Evolutionary conservation across 148 eudicot genomes (phyloP), one percentile per base, ranked within the genome.

Genomic region (Oxyria digyna): DNA sequence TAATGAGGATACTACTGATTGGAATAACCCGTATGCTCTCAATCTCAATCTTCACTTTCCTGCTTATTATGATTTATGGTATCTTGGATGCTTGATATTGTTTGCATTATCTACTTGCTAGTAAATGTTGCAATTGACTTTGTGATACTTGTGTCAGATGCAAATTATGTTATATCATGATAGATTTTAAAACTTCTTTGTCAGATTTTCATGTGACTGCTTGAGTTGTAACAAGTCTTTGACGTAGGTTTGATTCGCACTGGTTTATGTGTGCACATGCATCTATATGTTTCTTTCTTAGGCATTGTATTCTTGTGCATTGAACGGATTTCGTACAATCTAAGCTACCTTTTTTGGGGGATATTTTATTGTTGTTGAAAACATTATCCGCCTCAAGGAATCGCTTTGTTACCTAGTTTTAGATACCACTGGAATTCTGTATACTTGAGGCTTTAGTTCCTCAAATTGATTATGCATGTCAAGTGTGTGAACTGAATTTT

Each of bases 1-100:
- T 67, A 81, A 82, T 32, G 89, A 87, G 81, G 95, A 88, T 72
- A 92, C 98, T 6, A 87, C 96, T 70, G 91, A 93, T 68, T 89
- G 96, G 94, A 86, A 82, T 72, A 85, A 77, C 35, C 94, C 93
- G 92, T 92, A 87, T 71, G 90, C 81, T 17, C 71, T 74, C 31
- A 18, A 13, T 18, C 68, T 76, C 29, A 17, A 23, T n/a, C 48
- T 76, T 32, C 6, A 13, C 27, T 27, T 35, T 35, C 38, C 12
- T 50, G 10, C 57, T 50, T 4, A 15, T 29, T n/a, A n/a, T n/a
- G 65, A 27, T 57, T 57, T n/a, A 27, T 29, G 37, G 31, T 29
- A n/a, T n/a, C n/a, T n/a, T n/a, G n/a, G n/a, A n/a, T 59, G 35
- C 14, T 32, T 50, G 20, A 4, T 45, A 4, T 35, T 45, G 50